Evolutionary conservation across 164 flowering plant species (phyloP), one percentile per base, ranked within the genome.

Genomic region (Santalum album): DNA sequence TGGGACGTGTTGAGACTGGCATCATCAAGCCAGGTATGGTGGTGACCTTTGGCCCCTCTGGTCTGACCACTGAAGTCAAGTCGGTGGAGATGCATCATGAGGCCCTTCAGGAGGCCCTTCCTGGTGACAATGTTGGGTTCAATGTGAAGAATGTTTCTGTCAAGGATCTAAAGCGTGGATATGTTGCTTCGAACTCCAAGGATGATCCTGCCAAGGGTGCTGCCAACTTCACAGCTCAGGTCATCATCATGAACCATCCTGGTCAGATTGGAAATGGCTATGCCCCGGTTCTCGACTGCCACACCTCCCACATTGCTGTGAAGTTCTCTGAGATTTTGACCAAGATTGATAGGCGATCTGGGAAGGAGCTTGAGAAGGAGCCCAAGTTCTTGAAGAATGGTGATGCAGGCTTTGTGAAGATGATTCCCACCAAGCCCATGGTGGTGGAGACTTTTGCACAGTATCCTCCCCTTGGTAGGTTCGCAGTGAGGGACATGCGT

Each of bases 221-320:
- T 6, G 74, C 74, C 49, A 71, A 58, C 67, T 75, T 75, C 74
- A 71, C 73, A 22, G 55, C 79, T 22, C 79, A 75, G 50, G 79
- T 75, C 32, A 75, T 75, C 55, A 75, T 75, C 71, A 75, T 75
- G 79, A 75, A 75, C 71, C 79, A 75, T 36, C 79, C 79, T 6
- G 79, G 79, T 1, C 79, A 75, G 71, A 75, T 75, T 56, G 79
- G 79, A 49, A 72, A 75, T 53, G 79, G 79, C 6, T 75, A 75
- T 58, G 79, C 79, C 17, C 79, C 79, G 4, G 79, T 75, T 12
- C 76, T 75, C 0, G 79, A 75, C 38, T 75, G 79, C 72, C 79
- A 75, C 76, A 75, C 79, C 12, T 69, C 57, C 23, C 73, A 69
- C 71, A 73, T 73, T 66, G 77, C 77, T 36, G 77, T 73, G 21